Base-by-base conservation (phyloP, 148 eudicot genomes). In the Rhododendron ferrugineum region DNA sequence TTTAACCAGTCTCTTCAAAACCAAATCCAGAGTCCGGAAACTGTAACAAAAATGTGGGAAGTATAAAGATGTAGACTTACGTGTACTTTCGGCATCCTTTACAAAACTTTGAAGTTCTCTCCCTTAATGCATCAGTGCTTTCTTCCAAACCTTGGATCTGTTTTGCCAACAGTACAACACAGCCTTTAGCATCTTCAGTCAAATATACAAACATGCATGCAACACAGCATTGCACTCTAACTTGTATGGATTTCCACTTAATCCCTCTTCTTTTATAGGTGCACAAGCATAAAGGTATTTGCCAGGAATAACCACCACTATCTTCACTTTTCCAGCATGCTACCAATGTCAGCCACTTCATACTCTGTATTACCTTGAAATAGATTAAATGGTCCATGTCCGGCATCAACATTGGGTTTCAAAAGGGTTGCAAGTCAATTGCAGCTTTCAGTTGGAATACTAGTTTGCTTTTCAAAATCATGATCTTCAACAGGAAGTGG, bases 61-160 rank as follows among this genome's bases (percentile, higher is more conserved):
- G 82, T 8, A 32, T 49, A 16, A 79, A 54, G 46, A 82, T 3
- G 62, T 79, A 44, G 62, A 84, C 98, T 91, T 89, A 95, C 98
- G 92, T 91, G 91, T 95, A 95, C 90, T 93, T 95, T 80, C 94
- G 95, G 86, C 96, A 93, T 87, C 96, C 96, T 89, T 95, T 95
- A 82, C 87, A 91, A 81, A 91, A 95, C 89, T 90, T 95, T 40
- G 89, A 84, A 86, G 93, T 88, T 88, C 92, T 92, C 28, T 95
- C 98, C 87, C 92, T 92, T 42, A 95, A 80, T 83, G 77, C 79
- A 62, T 95, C 98, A 79, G 95, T 91, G 86, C 85, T 89, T 85
- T 95, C 98, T 88, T 95, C 98, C 88, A 94, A 88, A 81, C 90
- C 88, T 47, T 93, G 95, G 85, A 95, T 89, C 98, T 95, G 91